Conservation (phyloP, 305 asterid genomes). For the Fraxinus paxiana region DNA sequence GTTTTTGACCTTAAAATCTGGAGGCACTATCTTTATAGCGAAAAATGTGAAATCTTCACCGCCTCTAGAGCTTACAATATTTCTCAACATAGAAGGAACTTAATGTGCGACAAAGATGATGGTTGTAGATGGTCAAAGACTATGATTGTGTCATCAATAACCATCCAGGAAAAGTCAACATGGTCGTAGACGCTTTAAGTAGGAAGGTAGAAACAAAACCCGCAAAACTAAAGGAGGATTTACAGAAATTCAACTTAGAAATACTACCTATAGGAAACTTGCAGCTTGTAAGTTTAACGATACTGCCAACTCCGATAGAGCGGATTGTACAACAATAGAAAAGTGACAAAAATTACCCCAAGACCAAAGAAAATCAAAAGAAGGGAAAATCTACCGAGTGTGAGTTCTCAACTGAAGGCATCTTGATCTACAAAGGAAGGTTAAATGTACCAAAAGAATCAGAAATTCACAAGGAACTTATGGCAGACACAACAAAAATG, state of each 20-base stretch:
- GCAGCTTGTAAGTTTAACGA: neutral
- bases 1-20: too few species aligned
- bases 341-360: neutral
- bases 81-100: neutral
- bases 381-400: neutral
- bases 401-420: neutral
- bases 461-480: neutral
- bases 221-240: neutral
- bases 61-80: neutral
- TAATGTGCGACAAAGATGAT: neutral
- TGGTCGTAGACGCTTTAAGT: neutral
- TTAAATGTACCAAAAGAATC: neutral
- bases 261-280: neutral
- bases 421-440: neutral
- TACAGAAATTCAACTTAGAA: neutral
- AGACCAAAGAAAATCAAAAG: neutral
- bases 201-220: neutral
- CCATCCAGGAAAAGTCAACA: neutral
- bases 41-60: too few species aligned
- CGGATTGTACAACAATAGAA: neutral
- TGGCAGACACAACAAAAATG: neutral
- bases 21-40: too few species aligned
- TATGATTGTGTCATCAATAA: too few species aligned
- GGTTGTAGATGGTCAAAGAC: neutral
- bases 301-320: neutral